Conservation (phyloP, 306 rosid genomes). For the Prunus kanzakura region DNA sequence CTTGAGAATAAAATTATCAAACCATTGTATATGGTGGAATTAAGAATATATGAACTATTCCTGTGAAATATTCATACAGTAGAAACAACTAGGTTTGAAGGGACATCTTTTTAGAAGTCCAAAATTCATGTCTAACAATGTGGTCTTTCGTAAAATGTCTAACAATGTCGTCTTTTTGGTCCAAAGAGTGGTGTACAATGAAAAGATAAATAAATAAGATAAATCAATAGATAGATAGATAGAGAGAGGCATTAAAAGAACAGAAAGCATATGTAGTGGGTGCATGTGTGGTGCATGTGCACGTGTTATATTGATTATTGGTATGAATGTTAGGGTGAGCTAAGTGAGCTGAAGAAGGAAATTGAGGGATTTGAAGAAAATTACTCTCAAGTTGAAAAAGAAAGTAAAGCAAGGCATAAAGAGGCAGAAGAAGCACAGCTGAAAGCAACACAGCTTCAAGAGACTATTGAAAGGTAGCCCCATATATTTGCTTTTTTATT, state of each 20-base stretch:
- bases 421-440: slow-evolving; percentile 74
- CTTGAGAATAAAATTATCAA: not conserved
- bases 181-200: no score
- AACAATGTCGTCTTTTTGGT: no score
- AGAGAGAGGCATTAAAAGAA: no score
- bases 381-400: slow-evolving; percentile 42
- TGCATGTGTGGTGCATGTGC: not conserved
- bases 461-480: slow-evolving; percentile 67
- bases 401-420: slow-evolving; percentile 52
- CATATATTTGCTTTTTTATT: not conserved
- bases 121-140: no score
- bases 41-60: no score
- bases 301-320: not conserved
- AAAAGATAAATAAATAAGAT: no score
- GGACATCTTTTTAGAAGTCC: no score
- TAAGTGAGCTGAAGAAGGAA: slow-evolving; percentile 55
- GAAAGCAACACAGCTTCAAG: slow-evolving; percentile 66
- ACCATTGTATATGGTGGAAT: not conserved
- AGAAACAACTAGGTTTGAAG: no score
- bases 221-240: no score
- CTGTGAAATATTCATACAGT: no score
- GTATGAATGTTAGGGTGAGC: slow-evolving; percentile 50
- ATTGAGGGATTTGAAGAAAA: slow-evolving; percentile 57
- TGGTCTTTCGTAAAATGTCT: no score
- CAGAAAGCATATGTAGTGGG: not conserved